These are phyloP conservation scores for Ogataea sp. DNA, from an alignment of 805 yeast genomes.

Conservation along the genomic window DNA sequence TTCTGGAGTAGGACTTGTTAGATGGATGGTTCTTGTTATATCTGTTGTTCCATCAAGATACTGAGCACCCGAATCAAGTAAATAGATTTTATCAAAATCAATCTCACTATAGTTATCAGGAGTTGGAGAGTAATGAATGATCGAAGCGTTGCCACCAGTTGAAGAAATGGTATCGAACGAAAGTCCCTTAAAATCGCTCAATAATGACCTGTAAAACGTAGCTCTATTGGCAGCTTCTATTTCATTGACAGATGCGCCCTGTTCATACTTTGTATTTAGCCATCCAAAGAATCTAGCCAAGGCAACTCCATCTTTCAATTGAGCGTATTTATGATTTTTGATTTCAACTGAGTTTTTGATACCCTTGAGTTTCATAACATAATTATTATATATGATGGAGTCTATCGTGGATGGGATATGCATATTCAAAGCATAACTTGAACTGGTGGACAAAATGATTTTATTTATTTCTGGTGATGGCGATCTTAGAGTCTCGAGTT, in stretches of 20 bases:
- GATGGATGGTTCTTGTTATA: constrained; percentile 81
- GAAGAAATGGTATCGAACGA: constrained; percentile 75
- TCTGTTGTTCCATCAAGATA: constrained; percentile 94
- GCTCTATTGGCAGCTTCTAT: constrained; percentile 48
- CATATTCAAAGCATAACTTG: constrained; percentile 21
- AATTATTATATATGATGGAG: constrained; percentile 13
- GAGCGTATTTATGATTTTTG: constrained; percentile 65
- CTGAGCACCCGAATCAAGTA: constrained; percentile 90
- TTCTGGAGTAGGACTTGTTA: constrained; percentile 47
- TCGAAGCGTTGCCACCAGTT: constrained; percentile 66
- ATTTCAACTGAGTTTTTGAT: constrained; percentile 70
- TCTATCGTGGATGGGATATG: constrained; percentile 17
- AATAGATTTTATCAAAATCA: constrained; percentile 58
- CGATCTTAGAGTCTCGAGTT: constrained; percentile 29
- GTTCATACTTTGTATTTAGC: constrained; percentile 56
- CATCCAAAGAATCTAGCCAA: constrained; percentile 71
- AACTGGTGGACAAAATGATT: constrained; percentile 15
- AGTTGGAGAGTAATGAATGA: constrained; percentile 71
- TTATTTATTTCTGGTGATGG: constrained; percentile 1
- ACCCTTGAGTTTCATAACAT: constrained; percentile 57
- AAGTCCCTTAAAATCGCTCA: constrained; percentile 48
- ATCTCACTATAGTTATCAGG: constrained; percentile 48
- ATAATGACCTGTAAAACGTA: constrained; percentile 35
- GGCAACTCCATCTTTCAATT: constrained; percentile 76
- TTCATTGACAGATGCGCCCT: constrained; percentile 42